Conservation (phyloP, 2,329 filamentous ascomycete species). For the Aureobasidium sp. region DNA sequence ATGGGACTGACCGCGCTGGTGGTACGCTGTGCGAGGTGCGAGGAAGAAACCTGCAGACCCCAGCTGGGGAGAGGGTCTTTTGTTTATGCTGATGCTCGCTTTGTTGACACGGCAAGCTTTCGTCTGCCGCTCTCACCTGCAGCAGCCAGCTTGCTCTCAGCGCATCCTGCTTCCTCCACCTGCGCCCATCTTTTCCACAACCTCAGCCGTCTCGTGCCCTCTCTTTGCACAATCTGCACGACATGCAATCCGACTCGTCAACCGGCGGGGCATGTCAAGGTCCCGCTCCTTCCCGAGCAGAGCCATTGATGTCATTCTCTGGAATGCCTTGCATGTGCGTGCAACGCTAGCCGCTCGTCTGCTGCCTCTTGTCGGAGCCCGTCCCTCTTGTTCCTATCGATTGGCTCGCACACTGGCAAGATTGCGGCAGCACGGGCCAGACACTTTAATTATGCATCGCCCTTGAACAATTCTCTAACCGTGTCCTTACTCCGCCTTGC, state of each 20-base stretch:
- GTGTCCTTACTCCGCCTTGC: constrained; percentile 10
- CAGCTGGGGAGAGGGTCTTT: neutral
- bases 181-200: constrained; percentile 4
- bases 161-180: neutral
- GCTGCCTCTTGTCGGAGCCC: neutral
- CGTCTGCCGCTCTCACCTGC: constrained; percentile 7
- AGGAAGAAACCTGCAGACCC: constrained; percentile 1
- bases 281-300: constrained; percentile 12
- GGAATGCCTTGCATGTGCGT: constrained; percentile 15
- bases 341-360: constrained; percentile 9
- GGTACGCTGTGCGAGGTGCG: constrained; percentile 6
- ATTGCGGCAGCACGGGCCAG: constrained; percentile 10
- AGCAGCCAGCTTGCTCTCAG: neutral
- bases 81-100: constrained; percentile 8
- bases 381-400: constrained; percentile 10
- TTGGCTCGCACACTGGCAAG: constrained; percentile 8
- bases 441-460: constrained; percentile 14
- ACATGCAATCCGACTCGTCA: constrained; percentile 11
- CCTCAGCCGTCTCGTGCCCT: neutral
- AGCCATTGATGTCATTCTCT: constrained; percentile 13
- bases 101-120: constrained; percentile 8
- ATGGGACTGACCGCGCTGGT: constrained; percentile 11
- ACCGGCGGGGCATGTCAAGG: constrained; percentile 13
- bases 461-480: constrained; percentile 8
- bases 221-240: constrained; percentile 14